Base-by-base conservation (phyloP, 805 yeast genomes). In the Metschnikowia lochheadii region DNA sequence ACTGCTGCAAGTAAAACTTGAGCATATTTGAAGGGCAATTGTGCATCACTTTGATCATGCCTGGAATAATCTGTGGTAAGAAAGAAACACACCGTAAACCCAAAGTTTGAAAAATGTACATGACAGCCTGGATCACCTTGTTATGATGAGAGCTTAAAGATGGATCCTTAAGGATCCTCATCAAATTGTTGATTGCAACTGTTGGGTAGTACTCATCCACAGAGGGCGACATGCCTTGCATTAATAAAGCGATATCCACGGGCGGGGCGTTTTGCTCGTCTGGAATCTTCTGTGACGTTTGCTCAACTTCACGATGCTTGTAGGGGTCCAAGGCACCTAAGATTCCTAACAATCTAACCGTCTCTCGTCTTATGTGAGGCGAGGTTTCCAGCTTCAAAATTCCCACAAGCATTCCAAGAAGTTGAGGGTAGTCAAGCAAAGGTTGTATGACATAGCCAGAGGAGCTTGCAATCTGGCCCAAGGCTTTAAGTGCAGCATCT, bases 241-340 rank as follows among this genome's bases (percentile, higher is more conserved):
- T 89, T 47, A 94, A 73, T 21, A 94, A 72, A 5, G 92, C 89
- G 56, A 92, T 87, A 60, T 94, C 99, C 6, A 90, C 82, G 0
- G 97, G 86, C 3, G 96, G 94, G 2, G 92, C 89, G 61, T 87
- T 87, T 54, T 88, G 92, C 56, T 88, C 95, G 0, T 80, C 85
- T 0, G 77, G 73, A 5, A 69, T 69, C 40, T 57, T 75, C 60
- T 79, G 82, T 0, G 85, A 79, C 1, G 76, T 77, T 50, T 88
- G 84, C 63, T 91, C 98, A 8, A 91, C 88, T 59, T 89, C 96
- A 49, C 96, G 82, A 58, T 90, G 95, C 63, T 89, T 91, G 64
- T 92, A 94, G 1, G 99, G 99, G 67, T 94, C 99, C 44, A 94
- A 72, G 0, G 99, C 99, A 55, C 99, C 99, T 39, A 94, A 72